Percentiles rank a stretch among this genome's conserved stretches.
phyloP scores from a whole-genome alignment of 139 green algal genomes.

The Chlorella sp. region DNA sequence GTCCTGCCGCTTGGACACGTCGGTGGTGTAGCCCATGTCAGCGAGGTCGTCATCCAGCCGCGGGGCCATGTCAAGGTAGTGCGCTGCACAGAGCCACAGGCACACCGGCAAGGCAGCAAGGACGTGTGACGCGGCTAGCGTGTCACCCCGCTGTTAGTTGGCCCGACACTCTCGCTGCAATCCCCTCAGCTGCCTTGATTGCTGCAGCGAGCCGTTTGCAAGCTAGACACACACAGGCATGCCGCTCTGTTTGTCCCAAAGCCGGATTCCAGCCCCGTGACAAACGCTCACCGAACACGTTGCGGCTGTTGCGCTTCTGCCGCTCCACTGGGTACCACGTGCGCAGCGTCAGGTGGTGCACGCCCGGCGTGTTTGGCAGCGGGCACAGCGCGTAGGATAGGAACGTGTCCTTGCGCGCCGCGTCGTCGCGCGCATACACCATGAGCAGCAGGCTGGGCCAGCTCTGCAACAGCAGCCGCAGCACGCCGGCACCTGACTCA shows the following conservation, averaged over 20 bases:
- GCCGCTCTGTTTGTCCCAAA: no score
- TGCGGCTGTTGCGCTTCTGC: not conserved
- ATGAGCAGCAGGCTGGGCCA: slow-evolving; percentile 25
- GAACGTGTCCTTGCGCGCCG: slow-evolving; percentile 10
- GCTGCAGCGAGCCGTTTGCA: no score
- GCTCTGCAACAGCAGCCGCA: slow-evolving; percentile 10
- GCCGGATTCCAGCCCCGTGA: no score
- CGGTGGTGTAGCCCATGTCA: slow-evolving; percentile 23
- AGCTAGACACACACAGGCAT: no score
- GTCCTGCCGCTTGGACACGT: slow-evolving; percentile 22
- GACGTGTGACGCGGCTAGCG: not conserved
- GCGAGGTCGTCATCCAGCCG: slow-evolving; percentile 14
- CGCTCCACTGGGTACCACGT: slow-evolving; percentile 28
- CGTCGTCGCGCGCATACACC: slow-evolving; percentile 20
- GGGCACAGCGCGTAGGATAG: slow-evolving; percentile 26
- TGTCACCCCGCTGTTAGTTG: not conserved
- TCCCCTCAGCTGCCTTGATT: no score
- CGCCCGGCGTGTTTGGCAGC: slow-evolving; percentile 16
- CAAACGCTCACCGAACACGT: slow-evolving; percentile 2
- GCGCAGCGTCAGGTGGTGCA: slow-evolving; percentile 10
- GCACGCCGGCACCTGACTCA: not conserved
- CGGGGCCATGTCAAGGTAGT: slow-evolving; percentile 15
- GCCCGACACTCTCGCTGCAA: no score
- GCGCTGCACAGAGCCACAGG: slow-evolving; percentile 4
- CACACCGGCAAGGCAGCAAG: not conserved